Conservation (phyloP, 768 basidiomycete genomes). For the Cubamyces sp. region DNA sequence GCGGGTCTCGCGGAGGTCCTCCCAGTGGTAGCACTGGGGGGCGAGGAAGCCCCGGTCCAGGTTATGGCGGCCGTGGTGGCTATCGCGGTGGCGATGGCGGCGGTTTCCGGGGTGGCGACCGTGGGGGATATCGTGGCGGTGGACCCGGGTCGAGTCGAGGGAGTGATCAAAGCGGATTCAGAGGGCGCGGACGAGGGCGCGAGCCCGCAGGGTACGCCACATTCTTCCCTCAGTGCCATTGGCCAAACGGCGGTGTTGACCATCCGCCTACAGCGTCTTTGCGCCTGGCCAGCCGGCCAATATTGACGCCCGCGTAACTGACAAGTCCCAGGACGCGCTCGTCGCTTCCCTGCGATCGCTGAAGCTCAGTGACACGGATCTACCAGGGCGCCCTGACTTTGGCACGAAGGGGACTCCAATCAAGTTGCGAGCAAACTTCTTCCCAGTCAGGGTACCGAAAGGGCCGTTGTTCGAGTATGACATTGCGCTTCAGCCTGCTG, state of each 20-base stretch:
- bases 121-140: slow-evolving; percentile 35
- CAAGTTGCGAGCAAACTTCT: slow-evolving; percentile 57
- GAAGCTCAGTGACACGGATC: slow-evolving; percentile 35
- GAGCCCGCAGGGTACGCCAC: slow-evolving; percentile 44
- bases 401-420: slow-evolving; percentile 47
- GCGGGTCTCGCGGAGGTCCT: slow-evolving; percentile 35
- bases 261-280: slow-evolving; percentile 43
- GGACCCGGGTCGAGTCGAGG: slow-evolving; percentile 33
- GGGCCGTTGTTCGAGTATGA: slow-evolving; percentile 54
- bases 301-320: slow-evolving; percentile 55
- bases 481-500: slow-evolving; percentile 45
- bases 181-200: slow-evolving; percentile 38
- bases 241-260: background rate
- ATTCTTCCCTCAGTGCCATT: background rate
- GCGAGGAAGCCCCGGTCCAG: slow-evolving; percentile 23
- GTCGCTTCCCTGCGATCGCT: slow-evolving; percentile 40
- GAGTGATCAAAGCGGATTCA: slow-evolving; percentile 32
- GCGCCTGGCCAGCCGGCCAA: slow-evolving; percentile 44
- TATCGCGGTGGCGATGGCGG: slow-evolving; percentile 26
- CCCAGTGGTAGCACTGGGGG: slow-evolving; percentile 37
- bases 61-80: slow-evolving; percentile 26
- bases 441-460: slow-evolving; percentile 51
- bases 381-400: slow-evolving; percentile 54
- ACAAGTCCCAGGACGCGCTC: slow-evolving; percentile 48
- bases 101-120: slow-evolving; percentile 30